Evolutionary conservation across 768 basidiomycete genomes (phyloP).

Genomic region (Mycena chlorophos): DNA sequence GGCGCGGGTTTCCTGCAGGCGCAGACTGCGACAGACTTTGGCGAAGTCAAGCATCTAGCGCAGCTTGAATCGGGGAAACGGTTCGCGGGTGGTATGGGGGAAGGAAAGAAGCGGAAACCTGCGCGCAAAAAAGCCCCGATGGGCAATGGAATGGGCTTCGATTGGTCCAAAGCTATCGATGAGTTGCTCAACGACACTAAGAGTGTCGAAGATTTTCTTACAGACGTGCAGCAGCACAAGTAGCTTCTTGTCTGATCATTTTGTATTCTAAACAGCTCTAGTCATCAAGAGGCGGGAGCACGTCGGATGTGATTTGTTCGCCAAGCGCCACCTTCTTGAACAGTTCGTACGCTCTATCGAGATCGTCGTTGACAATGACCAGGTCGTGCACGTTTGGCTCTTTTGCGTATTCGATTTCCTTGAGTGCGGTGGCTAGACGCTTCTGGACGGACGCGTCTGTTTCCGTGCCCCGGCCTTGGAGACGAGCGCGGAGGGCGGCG

Average conservation of each 20-base stretch:
- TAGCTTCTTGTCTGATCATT: constrained; percentile 15
- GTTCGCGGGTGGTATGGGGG: constrained; percentile 35
- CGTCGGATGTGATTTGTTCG: constrained; percentile 10
- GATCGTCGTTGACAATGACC: constrained; percentile 87
- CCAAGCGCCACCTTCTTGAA: constrained; percentile 79
- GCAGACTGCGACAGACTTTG: constrained; percentile 71
- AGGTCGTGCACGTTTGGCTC: constrained; percentile 73
- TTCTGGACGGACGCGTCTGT: constrained; percentile 67
- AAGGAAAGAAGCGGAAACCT: constrained; percentile 22
- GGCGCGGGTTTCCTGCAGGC: constrained; percentile 71
- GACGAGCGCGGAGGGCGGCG: constrained; percentile 63
- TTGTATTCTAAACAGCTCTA: constrained; percentile 8
- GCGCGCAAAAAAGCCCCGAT: constrained; percentile 32
- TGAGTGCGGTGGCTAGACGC: constrained; percentile 73
- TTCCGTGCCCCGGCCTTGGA: constrained; percentile 84
- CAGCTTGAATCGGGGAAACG: constrained; percentile 49
- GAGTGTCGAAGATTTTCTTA: constrained; percentile 17
- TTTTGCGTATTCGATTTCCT: constrained; percentile 84
- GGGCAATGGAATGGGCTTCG: constrained; percentile 43
- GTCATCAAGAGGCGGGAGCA: constrained; percentile 18
- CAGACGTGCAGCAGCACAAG: constrained; percentile 11
- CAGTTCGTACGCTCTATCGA: constrained; percentile 78
- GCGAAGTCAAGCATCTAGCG: constrained; percentile 69
- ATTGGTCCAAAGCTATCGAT: constrained; percentile 45
- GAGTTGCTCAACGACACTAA: constrained; percentile 26